Conservation (phyloP, 441 rosid genomes). For the Caryocar brasiliense region DNA sequence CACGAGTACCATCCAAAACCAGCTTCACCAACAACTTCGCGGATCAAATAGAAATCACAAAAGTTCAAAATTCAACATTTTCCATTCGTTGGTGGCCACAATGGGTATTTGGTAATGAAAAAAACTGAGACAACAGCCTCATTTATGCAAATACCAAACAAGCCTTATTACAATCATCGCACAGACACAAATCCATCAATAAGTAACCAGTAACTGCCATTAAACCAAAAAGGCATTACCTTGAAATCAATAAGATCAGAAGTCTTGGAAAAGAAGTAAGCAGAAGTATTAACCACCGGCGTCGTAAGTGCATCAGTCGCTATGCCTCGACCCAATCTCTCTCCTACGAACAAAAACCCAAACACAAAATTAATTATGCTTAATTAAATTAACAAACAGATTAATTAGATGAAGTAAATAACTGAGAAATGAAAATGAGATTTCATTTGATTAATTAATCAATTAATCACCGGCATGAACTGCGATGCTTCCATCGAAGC, state of each 20-base stretch:
- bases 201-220: no score
- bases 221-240: constrained; percentile 31
- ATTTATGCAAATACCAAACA: no score
- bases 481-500: constrained; percentile 78
- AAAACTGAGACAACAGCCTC: no score
- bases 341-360: constrained; percentile 36
- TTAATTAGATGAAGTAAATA: not conserved
- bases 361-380: not conserved
- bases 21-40: no score
- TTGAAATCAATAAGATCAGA: constrained; percentile 82
- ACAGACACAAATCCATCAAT: no score
- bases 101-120: no score
- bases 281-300: constrained; percentile 90
- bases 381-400: not conserved
- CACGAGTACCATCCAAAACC: no score
- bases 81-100: no score
- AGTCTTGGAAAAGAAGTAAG: constrained; percentile 78
- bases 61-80: no score
- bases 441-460: not conserved
- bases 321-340: constrained; percentile 87
- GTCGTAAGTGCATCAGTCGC: constrained; percentile 95
- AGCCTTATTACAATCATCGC: no score
- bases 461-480: constrained; percentile 73
- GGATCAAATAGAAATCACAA: no score
- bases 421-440: not conserved